phyloP scores from a whole-genome alignment of 1,284 basidiomycete species.

The Vanrija sp. region DNA sequence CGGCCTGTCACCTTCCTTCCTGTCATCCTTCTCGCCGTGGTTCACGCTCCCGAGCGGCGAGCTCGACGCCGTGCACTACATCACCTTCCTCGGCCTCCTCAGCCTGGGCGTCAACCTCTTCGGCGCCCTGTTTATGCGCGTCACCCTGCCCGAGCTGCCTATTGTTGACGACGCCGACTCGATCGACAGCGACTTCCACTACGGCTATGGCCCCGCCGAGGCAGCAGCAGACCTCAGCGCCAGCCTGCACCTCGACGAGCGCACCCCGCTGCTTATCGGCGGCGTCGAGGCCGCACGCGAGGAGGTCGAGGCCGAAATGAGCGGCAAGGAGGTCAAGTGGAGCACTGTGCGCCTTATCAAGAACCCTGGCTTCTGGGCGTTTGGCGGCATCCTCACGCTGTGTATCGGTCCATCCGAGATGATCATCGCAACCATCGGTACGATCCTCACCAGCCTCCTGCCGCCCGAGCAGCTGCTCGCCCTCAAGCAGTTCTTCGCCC shows the following conservation, averaged over 20 bases:
- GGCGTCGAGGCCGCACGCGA: conserved; percentile 44
- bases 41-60: conserved; percentile 25
- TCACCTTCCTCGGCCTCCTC: conserved; percentile 41
- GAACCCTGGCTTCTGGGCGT: conserved; percentile 47
- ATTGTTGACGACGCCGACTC: conserved; percentile 2
- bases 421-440: conserved; percentile 47
- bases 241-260: conserved; percentile 41
- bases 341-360: conserved; percentile 29
- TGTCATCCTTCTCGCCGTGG: conserved; percentile 38
- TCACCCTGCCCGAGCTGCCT: conserved; percentile 22
- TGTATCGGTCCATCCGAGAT: conserved; percentile 49
- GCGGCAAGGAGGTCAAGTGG: conserved; percentile 39
- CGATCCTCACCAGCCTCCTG: conserved; percentile 45
- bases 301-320: conserved; percentile 34
- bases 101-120: conserved; percentile 43
- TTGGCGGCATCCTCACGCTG: conserved; percentile 41
- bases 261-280: conserved; percentile 47
- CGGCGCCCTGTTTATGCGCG: conserved; percentile 41
- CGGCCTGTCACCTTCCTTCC: conserved; percentile 44
- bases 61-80: conserved; percentile 38
- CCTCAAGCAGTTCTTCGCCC: conserved; percentile 1
- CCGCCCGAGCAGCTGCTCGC: conserved; percentile 14
- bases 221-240: conserved; percentile 9
- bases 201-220: conserved; percentile 3
- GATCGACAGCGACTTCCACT: neutral